Evolutionary conservation across 495 filamentous ascomycete species (phyloP).

Genomic region (Aspergillus mulundensis): DNA sequence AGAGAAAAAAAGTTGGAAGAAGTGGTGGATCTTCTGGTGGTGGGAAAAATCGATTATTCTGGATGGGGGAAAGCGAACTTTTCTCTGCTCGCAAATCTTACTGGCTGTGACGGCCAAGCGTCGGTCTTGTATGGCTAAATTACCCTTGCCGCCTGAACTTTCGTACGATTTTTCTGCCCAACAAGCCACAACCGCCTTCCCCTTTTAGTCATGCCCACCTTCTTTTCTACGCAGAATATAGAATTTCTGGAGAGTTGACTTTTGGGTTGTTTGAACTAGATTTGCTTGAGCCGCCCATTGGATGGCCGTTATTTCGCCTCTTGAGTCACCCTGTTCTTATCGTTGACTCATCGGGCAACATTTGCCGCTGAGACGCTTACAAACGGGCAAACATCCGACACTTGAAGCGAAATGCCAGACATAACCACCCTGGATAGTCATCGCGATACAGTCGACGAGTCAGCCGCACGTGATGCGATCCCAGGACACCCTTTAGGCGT

Average conservation of each 20-base stretch:
- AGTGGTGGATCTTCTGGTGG: slow-evolving; percentile 26
- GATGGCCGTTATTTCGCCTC: not conserved
- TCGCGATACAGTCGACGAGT: slow-evolving; percentile 12
- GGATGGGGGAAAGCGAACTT: slow-evolving; percentile 16
- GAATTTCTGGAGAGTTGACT: not conserved
- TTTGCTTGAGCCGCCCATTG: not conserved
- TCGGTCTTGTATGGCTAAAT: slow-evolving; percentile 9
- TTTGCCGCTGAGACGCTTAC: not conserved
- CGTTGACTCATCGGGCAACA: not conserved
- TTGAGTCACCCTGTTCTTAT: not conserved
- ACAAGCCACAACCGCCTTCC: slow-evolving; percentile 20
- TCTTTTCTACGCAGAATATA: not conserved
- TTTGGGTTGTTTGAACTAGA: not conserved
- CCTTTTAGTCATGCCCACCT: slow-evolving; percentile 2
- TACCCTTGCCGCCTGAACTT: slow-evolving; percentile 19
- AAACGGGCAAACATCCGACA: not conserved
- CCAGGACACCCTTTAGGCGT: slow-evolving; percentile 80
- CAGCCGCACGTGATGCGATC: slow-evolving; percentile 40
- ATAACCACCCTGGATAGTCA: slow-evolving; percentile 21
- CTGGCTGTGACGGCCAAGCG: slow-evolving; percentile 6
- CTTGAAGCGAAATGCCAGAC: slow-evolving; percentile 24
- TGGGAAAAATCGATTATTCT: slow-evolving; percentile 28
- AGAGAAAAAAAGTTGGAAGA: slow-evolving; percentile 19
- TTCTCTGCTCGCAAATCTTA: slow-evolving; percentile 31
- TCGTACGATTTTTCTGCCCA: slow-evolving; percentile 23